Evolutionary conservation across 768 basidiomycete species (phyloP).

Genomic region (Cystofilobasidium capitatum): DNA sequence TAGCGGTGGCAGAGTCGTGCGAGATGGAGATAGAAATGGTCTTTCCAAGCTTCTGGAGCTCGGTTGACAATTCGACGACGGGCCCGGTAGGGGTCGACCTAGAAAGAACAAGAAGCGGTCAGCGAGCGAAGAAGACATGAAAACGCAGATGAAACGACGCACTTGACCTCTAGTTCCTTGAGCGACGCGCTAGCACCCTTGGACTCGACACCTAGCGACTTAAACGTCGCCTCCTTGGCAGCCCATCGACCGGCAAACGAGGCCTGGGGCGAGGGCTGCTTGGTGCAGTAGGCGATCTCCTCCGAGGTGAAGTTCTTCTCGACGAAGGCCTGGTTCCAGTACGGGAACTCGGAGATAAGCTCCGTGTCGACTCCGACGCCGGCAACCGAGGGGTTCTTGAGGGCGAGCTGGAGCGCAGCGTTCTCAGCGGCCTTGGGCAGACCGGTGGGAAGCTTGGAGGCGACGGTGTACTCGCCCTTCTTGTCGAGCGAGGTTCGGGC

Average conservation of each 20-base stretch:
- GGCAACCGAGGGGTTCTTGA: slow-evolving; percentile 39
- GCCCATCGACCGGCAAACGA: slow-evolving; percentile 96
- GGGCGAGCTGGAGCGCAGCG: slow-evolving; percentile 22
- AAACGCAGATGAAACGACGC: neutral
- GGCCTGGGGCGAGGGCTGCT: slow-evolving; percentile 75
- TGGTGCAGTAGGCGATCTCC: slow-evolving; percentile 73
- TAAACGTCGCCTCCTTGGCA: slow-evolving; percentile 91
- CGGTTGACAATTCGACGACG: slow-evolving; percentile 9
- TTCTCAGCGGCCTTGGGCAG: slow-evolving; percentile 18
- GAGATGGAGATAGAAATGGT: slow-evolving; percentile 22
- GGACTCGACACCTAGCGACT: slow-evolving; percentile 77
- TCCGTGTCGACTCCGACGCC: slow-evolving; percentile 70
- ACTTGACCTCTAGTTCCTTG: slow-evolving; percentile 84
- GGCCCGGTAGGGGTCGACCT: slow-evolving; percentile 23
- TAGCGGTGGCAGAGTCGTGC: slow-evolving; percentile 19
- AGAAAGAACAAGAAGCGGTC: neutral
- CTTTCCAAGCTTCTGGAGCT: slow-evolving; percentile 15
- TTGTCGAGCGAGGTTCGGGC: slow-evolving; percentile 61
- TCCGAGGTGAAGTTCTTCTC: slow-evolving; percentile 83
- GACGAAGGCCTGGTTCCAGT: slow-evolving; percentile 76
- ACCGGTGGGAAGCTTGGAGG: slow-evolving; percentile 50
- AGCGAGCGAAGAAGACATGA: neutral
- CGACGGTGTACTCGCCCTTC: slow-evolving; percentile 81
- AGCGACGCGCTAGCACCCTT: slow-evolving; percentile 90
- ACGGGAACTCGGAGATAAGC: slow-evolving; percentile 83